Conservation (phyloP, 2,329 filamentous ascomycete species). For the Magnaporthiopsis rhizophila region DNA sequence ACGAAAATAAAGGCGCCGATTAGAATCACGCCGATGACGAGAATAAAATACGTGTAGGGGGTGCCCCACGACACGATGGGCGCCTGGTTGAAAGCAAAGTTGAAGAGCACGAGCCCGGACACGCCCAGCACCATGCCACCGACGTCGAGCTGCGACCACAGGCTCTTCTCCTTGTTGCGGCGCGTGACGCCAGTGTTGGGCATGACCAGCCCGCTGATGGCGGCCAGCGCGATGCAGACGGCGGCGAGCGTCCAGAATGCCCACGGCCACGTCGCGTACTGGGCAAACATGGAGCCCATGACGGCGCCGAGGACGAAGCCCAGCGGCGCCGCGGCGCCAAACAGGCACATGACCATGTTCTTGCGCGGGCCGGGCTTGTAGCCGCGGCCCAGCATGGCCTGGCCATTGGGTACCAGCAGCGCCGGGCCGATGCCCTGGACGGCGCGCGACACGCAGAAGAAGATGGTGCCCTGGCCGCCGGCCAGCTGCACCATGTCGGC, state of each 20-base stretch:
- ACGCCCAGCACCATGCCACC: conserved; percentile 30
- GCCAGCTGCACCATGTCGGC: conserved; percentile 15
- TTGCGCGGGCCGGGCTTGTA: conserved; percentile 51
- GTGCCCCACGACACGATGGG: conserved; percentile 43
- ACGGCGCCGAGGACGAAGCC: conserved; percentile 35
- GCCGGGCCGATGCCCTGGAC: conserved; percentile 46
- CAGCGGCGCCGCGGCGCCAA: conserved; percentile 37
- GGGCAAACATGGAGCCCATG: conserved; percentile 31
- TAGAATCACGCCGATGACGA: conserved; percentile 43
- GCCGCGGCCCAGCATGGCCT: conserved; percentile 52
- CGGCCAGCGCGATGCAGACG: conserved; percentile 17
- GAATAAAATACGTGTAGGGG: conserved; percentile 40
- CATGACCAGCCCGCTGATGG: conserved; percentile 16
- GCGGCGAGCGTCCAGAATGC: conserved; percentile 29
- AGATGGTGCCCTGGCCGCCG: conserved; percentile 15
- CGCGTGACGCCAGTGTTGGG: conserved; percentile 12
- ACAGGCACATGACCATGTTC: conserved; percentile 49
- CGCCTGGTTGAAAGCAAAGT: conserved; percentile 53
- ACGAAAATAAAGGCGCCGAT: conserved; percentile 42
- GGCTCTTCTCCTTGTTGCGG: conserved; percentile 9
- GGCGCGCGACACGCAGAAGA: conserved; percentile 18
- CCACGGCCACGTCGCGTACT: conserved; percentile 39
- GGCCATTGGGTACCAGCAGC: conserved; percentile 53
- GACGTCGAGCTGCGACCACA: conserved; percentile 20
- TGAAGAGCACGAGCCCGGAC: conserved; percentile 42